Percentiles rank a stretch among this genome's conserved stretches.
phyloP scores from a whole-genome alignment of 495 filamentous ascomycete genomes.

The Xylaria grammica region DNA sequence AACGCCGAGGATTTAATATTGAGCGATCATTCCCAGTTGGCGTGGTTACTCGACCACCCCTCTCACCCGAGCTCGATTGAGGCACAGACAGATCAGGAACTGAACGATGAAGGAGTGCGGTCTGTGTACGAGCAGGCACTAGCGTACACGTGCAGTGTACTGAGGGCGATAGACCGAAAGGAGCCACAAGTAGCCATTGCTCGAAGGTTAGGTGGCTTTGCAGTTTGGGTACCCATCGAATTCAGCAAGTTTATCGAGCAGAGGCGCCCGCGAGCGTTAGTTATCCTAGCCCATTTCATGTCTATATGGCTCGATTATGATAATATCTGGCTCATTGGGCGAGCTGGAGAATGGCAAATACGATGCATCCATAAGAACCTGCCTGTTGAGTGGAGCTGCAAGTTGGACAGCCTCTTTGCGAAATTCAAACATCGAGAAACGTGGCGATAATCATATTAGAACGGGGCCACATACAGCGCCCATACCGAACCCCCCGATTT shows the following conservation, averaged over 20 bases:
- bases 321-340: slow-evolving; percentile 45
- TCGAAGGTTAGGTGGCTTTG: slow-evolving; percentile 44
- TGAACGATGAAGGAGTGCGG: slow-evolving; percentile 34
- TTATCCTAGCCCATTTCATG: slow-evolving; percentile 48
- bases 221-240: slow-evolving; percentile 41
- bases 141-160: slow-evolving; percentile 41
- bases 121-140: slow-evolving; percentile 41
- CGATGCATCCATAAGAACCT: slow-evolving; percentile 45
- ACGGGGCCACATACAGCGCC: neutral
- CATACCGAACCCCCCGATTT: neutral
- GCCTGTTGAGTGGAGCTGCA: slow-evolving; percentile 43
- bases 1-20: slow-evolving; percentile 31
- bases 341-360: slow-evolving; percentile 47
- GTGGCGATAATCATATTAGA: slow-evolving; percentile 1
- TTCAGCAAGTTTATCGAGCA: slow-evolving; percentile 43
- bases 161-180: slow-evolving; percentile 32
- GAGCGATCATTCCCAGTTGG: slow-evolving; percentile 32
- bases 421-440: slow-evolving; percentile 31
- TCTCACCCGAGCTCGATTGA: slow-evolving; percentile 25
- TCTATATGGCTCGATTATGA: slow-evolving; percentile 39
- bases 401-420: slow-evolving; percentile 41
- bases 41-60: slow-evolving; percentile 39
- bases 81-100: slow-evolving; percentile 34
- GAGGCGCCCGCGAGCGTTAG: slow-evolving; percentile 46
- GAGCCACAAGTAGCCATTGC: slow-evolving; percentile 38